These are phyloP conservation scores for Neurospora sp. DNA, from an alignment of 495 filamentous ascomycete species.

Conservation along the genomic window DNA sequence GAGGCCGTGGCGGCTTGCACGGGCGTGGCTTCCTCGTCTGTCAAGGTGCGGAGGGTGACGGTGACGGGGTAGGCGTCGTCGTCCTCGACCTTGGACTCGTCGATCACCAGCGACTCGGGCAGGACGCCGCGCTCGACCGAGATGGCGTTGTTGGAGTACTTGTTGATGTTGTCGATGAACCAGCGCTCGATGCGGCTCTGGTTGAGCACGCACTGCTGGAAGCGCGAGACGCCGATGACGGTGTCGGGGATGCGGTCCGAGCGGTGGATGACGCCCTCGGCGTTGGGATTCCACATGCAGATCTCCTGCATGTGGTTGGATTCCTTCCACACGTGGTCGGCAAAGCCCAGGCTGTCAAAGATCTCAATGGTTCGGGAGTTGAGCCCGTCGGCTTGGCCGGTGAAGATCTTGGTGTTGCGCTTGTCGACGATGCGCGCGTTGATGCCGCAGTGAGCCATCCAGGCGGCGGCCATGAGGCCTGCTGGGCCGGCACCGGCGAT, in stretches of 20 bases:
- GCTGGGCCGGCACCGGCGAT: conserved; percentile 60
- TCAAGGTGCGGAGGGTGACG: conserved; percentile 35
- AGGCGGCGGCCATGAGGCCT: conserved; percentile 53
- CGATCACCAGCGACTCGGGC: conserved; percentile 36
- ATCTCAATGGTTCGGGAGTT: conserved; percentile 49
- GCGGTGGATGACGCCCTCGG: conserved; percentile 42
- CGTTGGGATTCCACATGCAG: conserved; percentile 37
- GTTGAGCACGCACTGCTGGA: conserved; percentile 43
- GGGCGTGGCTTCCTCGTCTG: conserved; percentile 35
- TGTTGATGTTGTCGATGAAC: conserved; percentile 41
- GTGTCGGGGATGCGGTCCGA: conserved; percentile 42
- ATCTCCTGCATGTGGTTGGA: conserved; percentile 43
- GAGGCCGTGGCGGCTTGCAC: conserved; percentile 25
- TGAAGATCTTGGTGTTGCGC: conserved; percentile 24
- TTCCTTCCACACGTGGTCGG: conserved; percentile 50
- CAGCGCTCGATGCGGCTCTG: conserved; percentile 50
- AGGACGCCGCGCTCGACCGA: conserved; percentile 43
- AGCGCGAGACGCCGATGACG: conserved; percentile 40
- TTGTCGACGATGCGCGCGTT: conserved; percentile 54
- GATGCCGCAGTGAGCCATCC: conserved; percentile 52
- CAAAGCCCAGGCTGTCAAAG: conserved; percentile 57
- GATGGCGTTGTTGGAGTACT: conserved; percentile 31
- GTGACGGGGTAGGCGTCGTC: conserved; percentile 43
- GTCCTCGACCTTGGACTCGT: conserved; percentile 36
- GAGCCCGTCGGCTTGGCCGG: conserved; percentile 19